phyloP scores from a whole-genome alignment of 768 basidiomycete species.

The Boletus eberwhitei region DNA sequence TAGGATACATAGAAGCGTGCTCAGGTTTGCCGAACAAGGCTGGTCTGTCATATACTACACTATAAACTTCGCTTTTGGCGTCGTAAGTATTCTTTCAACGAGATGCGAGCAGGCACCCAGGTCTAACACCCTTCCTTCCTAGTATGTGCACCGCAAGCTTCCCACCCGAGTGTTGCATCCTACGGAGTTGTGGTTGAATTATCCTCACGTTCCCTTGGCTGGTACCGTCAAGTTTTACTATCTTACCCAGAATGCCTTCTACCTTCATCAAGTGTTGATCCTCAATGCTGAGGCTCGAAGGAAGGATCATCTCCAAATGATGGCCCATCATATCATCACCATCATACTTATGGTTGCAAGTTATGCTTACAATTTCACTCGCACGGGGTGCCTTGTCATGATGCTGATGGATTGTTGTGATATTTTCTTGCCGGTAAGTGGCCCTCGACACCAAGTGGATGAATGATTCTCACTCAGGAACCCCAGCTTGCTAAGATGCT shows the following conservation, averaged over 20 bases:
- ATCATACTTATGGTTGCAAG: constrained; percentile 71
- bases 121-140: constrained; percentile 9
- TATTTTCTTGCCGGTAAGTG: constrained; percentile 83
- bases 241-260: constrained; percentile 81
- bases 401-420: constrained; percentile 94
- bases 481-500: constrained; percentile 88
- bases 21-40: constrained; percentile 94
- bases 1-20: constrained; percentile 64
- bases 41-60: constrained; percentile 85
- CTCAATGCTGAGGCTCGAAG: constrained; percentile 90
- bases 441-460: neutral
- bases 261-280: constrained; percentile 86
- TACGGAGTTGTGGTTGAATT: constrained; percentile 67
- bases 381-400: constrained; percentile 87
- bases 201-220: constrained; percentile 82
- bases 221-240: constrained; percentile 87
- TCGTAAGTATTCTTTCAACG: constrained; percentile 55
- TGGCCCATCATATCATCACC: constrained; percentile 92
- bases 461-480: constrained; percentile 2
- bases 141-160: constrained; percentile 80
- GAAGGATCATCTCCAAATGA: constrained; percentile 95
- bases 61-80: constrained; percentile 69
- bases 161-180: constrained; percentile 66
- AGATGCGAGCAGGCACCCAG: neutral
- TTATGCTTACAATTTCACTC: constrained; percentile 82